Evolutionary conservation across 2,329 filamentous ascomycete genomes (phyloP).

Genomic region (Ascochyta clinopodiicola): DNA sequence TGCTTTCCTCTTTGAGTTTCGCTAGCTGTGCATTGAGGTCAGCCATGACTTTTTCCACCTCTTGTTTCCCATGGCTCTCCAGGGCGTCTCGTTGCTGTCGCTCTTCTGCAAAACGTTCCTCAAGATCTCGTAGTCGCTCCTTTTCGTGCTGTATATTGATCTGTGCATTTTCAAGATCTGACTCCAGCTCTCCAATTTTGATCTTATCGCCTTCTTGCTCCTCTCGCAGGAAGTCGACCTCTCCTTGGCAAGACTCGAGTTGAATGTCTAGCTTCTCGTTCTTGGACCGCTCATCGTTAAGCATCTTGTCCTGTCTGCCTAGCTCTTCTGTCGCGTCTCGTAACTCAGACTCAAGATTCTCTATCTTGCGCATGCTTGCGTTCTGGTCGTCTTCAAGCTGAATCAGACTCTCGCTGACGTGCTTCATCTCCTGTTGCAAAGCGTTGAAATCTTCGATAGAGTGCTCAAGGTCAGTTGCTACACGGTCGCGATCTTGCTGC

Average conservation of each 20-base stretch:
- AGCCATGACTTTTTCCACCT: constrained; percentile 91
- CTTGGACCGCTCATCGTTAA: constrained; percentile 86
- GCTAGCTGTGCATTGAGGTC: constrained; percentile 87
- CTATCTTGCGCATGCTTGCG: constrained; percentile 77
- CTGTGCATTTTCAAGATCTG: constrained; percentile 78
- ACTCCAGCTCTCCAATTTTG: constrained; percentile 92
- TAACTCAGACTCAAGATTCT: constrained; percentile 82
- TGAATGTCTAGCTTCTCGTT: constrained; percentile 87
- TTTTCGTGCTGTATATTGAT: constrained; percentile 83
- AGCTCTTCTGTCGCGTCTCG: constrained; percentile 85
- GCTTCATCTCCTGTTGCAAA: constrained; percentile 92
- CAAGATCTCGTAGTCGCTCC: constrained; percentile 64
- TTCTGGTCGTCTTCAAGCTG: constrained; percentile 89
- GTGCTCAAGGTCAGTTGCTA: constrained; percentile 75
- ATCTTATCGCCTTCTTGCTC: constrained; percentile 99
- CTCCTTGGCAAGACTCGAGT: constrained; percentile 87
- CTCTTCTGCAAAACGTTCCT: constrained; percentile 76
- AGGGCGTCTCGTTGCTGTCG: constrained; percentile 85
- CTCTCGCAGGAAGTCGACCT: constrained; percentile 93
- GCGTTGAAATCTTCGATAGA: constrained; percentile 86
- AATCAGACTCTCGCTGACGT: constrained; percentile 84
- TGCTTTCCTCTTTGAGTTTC: constrained; percentile 82
- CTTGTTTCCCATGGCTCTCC: constrained; percentile 88
- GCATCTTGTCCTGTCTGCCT: constrained; percentile 81
- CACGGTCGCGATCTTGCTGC: constrained; percentile 71